Evolutionary conservation across 169 alveolate species (phyloP), one percentile per base, ranked within the genome.

Genomic region (Cryptosporidium tyzzeri): DNA sequence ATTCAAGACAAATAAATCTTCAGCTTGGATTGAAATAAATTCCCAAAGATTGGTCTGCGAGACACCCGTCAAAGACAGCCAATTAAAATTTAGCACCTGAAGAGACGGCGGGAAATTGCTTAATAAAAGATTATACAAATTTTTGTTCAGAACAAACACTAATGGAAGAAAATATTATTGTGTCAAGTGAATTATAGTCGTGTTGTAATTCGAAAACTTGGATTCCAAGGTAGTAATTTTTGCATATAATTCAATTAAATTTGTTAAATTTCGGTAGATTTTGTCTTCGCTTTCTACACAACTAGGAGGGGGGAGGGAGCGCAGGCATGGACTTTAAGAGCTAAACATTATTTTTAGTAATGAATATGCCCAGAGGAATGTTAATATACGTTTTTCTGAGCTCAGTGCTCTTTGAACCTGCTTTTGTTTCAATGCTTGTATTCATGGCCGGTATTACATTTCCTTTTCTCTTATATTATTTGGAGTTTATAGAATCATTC

Each of bases 61-160:
- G 89, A 65, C 89, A 74, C 39, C 80, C 18, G 39, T 16, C 10
- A 18, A 62, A 80, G 89, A 80, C 89, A 59, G 67, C 55, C 37
- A 41, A 37, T 31, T 3, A 45, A 23, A 62, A 39, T 62, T 73
- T 14, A 14, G 45, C 69, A 29, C 37, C 39, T 33, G 37, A 29
- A 41, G 89, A 80, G 89, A 80, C 89, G 89, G 89, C 89, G 89
- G 89, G 71, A 29, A 3, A 2, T 45, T 50, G 18, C 7, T 45
- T 33, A 9, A 37, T 3, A 4, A 31, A 37, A 39, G 9, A 6
- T 16, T 14, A 8, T 7, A 16, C 7, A 21, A 37, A 67, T n/a
- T 31, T 41, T 6, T 41, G 10, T 41, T 41, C 48, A 5, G 33
- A 67, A 12, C 5, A 8, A 2, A 33, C 21, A 33, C 21, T 10